Base-by-base conservation (phyloP, 148 eudicot species). In the Fagopyrum esculentum region DNA sequence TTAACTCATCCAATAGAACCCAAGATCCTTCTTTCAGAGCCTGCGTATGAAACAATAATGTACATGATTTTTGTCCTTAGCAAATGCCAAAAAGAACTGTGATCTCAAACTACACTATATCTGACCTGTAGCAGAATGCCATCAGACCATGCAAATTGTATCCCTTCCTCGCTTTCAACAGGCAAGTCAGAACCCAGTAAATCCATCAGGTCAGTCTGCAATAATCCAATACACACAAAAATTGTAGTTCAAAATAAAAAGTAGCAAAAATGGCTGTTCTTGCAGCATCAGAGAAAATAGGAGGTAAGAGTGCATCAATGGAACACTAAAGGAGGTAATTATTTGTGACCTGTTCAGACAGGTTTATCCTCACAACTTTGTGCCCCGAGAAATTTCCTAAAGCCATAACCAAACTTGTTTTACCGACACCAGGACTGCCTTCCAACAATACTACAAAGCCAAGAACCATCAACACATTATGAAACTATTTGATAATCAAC, bases 351-450 rank as follows among this genome's bases (percentile, higher is more conserved):
- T 94, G 99, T 82, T 95, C 99, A 77, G 99, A 95, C 69, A 95
- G 84, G 77, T 95, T 95, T 69, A 95, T 90, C 66, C 99, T 88
- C 64, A 95, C 99, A 71, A 95, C 97, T 29, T 84, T 80, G 84
- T 95, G 97, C 50, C 97, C 92, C 59, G 99, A 92, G 84, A 73
- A 90, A 83, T 89, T 88, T 48, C 93, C 99, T 70, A 95, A 78
- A 63, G 96, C 91, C 71, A 85, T 81, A 74, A 95, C 79, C 83
- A 95, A 78, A 85, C 99, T 95, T 78, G 99, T 95, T 78, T 95
- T 95, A 29, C 99, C 99, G 71, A 95, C 97, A 69, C 99, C 99
- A 6, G 99, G 99, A 79, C 99, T 95, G 77, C 99, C 99, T 85
- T 95, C 99, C 86, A 95, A 72, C 80, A 95, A 74, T 61, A 95